Conservation (phyloP, 2,329 filamentous ascomycete species). For the Volutella citrinella region DNA sequence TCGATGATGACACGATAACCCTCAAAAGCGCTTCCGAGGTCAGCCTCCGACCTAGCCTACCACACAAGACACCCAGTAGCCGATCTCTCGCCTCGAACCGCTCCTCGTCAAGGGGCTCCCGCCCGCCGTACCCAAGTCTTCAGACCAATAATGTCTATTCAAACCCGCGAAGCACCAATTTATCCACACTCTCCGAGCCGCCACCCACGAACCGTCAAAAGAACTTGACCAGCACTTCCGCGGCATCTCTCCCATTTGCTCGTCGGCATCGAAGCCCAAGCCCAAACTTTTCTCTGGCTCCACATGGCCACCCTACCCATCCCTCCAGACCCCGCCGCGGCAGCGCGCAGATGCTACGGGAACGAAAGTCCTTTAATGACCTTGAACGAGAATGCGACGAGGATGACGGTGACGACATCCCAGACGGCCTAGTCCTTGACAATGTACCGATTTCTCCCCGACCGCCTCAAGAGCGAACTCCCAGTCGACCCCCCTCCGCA, state of each 20-base stretch:
- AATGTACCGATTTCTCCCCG: constrained; percentile 82
- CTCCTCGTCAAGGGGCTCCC: constrained; percentile 30
- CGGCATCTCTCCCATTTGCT: constrained; percentile 35
- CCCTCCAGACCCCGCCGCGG: constrained; percentile 49
- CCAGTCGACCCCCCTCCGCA: constrained; percentile 51
- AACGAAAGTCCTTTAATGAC: constrained; percentile 66
- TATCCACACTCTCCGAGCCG: constrained; percentile 34
- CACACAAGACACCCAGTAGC: constrained; percentile 25
- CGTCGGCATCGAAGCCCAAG: constrained; percentile 51
- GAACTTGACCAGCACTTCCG: constrained; percentile 26
- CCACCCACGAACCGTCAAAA: constrained; percentile 26
- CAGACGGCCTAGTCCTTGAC: constrained; percentile 74
- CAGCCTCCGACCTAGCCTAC: constrained; percentile 34
- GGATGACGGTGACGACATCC: constrained; percentile 74
- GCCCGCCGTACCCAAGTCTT: constrained; percentile 44
- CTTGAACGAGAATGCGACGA: constrained; percentile 74
- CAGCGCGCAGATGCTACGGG: constrained; percentile 67
- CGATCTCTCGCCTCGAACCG: constrained; percentile 30
- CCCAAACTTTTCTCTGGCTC: constrained; percentile 44
- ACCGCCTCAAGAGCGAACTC: constrained; percentile 52
- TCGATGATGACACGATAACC: constrained; percentile 61
- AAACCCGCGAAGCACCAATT: constrained; percentile 52
- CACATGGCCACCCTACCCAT: constrained; percentile 40
- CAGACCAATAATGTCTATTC: constrained; percentile 44
- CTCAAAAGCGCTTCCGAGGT: constrained; percentile 47